Evolutionary conservation across 768 basidiomycete species (phyloP), one percentile per base, ranked within the genome.

Genomic region (Pleurotus tuber-regium): DNA sequence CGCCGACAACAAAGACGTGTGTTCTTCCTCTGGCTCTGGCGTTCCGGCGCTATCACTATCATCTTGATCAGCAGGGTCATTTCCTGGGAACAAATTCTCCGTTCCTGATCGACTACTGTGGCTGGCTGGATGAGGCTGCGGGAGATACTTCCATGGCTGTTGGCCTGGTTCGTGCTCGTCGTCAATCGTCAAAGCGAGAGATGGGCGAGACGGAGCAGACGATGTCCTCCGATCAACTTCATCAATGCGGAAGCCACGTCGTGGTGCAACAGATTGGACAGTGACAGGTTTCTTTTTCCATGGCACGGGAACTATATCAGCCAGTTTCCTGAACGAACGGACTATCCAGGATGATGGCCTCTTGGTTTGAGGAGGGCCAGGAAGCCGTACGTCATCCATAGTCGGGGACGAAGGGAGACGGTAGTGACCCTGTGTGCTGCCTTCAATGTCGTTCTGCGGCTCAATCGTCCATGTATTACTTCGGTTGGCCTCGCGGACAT

Each of bases 401-500:
- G 29, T 48, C 2, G 46, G 46, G 2, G 46, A 48, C n/a, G 46
- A 48, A 21, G 46, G 46, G 1, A 48, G 19, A 12, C 46, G 46
- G 16, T 11, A 23, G 31, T 48, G 46, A 14, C 46, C 31, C 29
- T 31, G 38, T 41, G 50, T 24, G 50, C 36, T 30, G 21, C 16
- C 24, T 8, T 51, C 50, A 12, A 40, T 26, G 25, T 51, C 50
- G 39, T 51, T 23, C 25, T 26, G 29, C 4, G 38, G 39, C 18
- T 51, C 50, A 25, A 51, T 51, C 16, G 50, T 43, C 50, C 50
- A 51, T 28, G 50, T 51, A 9, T 28, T 48, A 24, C 39, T 40
- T 10, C 50, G 50, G 38, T 41, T 51, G 41, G 38, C 38, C 42
- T 43, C 39, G 12, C 39, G n/a, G 18, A 51, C 50, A 29, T 40